Percentiles rank a stretch among this genome's conserved stretches.
Conservation (phyloP, 768 basidiomycete genomes). For the Auriscalpium orientale region DNA sequence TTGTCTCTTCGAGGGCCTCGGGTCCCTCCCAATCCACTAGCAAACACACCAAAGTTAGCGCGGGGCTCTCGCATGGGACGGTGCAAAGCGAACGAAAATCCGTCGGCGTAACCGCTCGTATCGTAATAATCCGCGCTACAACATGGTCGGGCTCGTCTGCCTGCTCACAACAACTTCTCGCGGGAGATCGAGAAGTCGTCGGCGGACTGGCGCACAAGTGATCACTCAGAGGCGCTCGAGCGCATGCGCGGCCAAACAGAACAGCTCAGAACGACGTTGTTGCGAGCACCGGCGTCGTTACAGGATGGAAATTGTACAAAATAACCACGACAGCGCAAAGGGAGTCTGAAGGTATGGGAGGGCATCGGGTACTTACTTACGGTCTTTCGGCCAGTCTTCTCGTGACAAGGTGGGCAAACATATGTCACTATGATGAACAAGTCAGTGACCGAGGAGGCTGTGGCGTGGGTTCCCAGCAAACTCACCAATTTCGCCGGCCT, state of each 20-base stretch:
- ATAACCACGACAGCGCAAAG: conserved; percentile 1
- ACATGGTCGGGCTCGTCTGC: no score
- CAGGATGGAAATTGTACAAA: conserved; percentile 15
- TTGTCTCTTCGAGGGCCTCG: conserved; percentile 43
- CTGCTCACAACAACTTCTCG: no score
- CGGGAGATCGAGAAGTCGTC: no score
- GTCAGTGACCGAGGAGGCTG: background rate
- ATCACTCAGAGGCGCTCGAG: conserved; percentile 2
- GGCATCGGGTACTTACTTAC: conserved; percentile 59
- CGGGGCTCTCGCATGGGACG: background rate
- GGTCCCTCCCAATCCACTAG: conserved; percentile 70
- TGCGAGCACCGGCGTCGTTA: conserved; percentile 6
- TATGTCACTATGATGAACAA: conserved; percentile 43
- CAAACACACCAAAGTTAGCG: conserved; percentile 1
- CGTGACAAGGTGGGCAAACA: conserved; percentile 44
- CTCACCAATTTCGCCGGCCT: conserved; percentile 73
- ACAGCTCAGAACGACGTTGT: background rate
- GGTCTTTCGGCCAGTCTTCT: conserved; percentile 53
- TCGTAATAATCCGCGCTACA: no score
- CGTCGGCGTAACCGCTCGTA: no score
- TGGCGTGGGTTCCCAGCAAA: conserved; percentile 15
- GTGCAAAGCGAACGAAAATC: background rate
- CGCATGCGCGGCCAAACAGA: background rate
- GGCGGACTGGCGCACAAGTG: no score
- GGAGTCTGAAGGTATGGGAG: background rate